These are phyloP conservation scores for Phytophthora brassicae DNA, from an alignment of 352 stramenopile species.

Conservation along the genomic window DNA sequence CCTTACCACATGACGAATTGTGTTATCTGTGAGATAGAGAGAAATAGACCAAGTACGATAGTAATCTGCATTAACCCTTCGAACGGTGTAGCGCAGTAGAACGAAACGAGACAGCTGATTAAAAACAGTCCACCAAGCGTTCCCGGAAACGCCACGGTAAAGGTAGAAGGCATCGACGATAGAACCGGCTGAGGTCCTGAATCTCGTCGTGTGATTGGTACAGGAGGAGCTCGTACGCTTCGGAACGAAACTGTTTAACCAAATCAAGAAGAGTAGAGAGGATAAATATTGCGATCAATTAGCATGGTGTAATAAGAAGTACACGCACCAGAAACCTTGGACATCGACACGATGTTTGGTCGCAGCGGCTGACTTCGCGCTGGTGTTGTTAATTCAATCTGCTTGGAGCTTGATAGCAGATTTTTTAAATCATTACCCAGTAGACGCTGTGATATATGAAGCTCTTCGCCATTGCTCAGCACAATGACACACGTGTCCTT, in stretches of 20 bases:
- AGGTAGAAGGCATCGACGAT: constrained; percentile 47
- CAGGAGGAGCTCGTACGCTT: constrained; percentile 39
- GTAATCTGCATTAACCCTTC: constrained; percentile 87
- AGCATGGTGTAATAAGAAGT: background rate
- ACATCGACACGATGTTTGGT: constrained; percentile 56
- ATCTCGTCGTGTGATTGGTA: constrained; percentile 43
- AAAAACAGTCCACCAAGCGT: constrained; percentile 72
- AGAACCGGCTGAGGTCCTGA: constrained; percentile 42
- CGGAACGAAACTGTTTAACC: constrained; percentile 56
- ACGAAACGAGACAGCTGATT: constrained; percentile 72
- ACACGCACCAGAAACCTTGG: constrained; percentile 55
- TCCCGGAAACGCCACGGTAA: constrained; percentile 69
- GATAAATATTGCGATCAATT: background rate
- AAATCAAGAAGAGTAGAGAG: constrained; percentile 1
- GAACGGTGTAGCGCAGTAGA: constrained; percentile 73
- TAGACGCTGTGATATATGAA: constrained; percentile 56
- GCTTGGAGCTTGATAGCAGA: constrained; percentile 49
- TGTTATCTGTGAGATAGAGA: constrained; percentile 76
- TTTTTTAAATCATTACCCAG: constrained; percentile 41
- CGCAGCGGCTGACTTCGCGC: constrained; percentile 45
- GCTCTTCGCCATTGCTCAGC: constrained; percentile 73
- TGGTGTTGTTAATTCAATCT: constrained; percentile 59
- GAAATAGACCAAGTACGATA: constrained; percentile 74
- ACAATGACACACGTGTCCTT: constrained; percentile 72
- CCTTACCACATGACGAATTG: constrained; percentile 66